Evolutionary conservation across 768 basidiomycete genomes (phyloP).

Genomic region (Tylopilus rubrobrunneus): DNA sequence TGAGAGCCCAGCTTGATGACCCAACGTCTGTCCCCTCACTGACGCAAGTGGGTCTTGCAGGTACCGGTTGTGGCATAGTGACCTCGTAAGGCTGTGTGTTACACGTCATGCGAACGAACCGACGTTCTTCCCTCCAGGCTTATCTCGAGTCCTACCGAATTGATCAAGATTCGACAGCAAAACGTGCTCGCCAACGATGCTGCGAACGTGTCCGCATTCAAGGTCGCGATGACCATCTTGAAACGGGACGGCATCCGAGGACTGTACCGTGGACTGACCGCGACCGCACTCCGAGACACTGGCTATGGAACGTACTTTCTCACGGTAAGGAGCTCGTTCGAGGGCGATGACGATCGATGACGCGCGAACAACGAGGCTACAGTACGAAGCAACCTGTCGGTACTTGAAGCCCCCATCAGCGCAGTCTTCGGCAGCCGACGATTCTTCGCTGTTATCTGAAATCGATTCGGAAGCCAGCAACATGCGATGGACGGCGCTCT

Average conservation of each 20-base stretch:
- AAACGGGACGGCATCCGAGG: constrained; percentile 55
- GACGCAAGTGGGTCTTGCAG: constrained; percentile 68
- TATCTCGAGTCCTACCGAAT: constrained; percentile 79
- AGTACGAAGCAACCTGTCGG: constrained; percentile 59
- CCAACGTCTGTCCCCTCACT: constrained; percentile 50
- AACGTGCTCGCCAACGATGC: constrained; percentile 36
- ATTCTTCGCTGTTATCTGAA: no score
- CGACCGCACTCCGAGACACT: constrained; percentile 59
- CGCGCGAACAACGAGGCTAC: constrained; percentile 4
- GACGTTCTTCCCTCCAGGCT: constrained; percentile 38
- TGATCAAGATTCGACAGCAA: constrained; percentile 86
- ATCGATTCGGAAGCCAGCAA: no score
- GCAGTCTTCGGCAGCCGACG: neutral
- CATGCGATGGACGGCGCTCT: no score
- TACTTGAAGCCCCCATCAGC: constrained; percentile 16
- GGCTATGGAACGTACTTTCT: constrained; percentile 88
- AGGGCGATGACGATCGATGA: neutral
- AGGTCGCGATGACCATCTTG: constrained; percentile 56
- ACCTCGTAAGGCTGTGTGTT: constrained; percentile 55
- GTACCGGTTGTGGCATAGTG: constrained; percentile 73
- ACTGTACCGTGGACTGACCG: constrained; percentile 71
- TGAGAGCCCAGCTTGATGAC: constrained; percentile 43
- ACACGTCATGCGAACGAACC: neutral
- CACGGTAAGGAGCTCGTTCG: constrained; percentile 43
- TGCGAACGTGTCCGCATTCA: constrained; percentile 42